Evolutionary conservation across 1,284 basidiomycete genomes (phyloP).

Genomic region (Apiotrichum montevideense): DNA sequence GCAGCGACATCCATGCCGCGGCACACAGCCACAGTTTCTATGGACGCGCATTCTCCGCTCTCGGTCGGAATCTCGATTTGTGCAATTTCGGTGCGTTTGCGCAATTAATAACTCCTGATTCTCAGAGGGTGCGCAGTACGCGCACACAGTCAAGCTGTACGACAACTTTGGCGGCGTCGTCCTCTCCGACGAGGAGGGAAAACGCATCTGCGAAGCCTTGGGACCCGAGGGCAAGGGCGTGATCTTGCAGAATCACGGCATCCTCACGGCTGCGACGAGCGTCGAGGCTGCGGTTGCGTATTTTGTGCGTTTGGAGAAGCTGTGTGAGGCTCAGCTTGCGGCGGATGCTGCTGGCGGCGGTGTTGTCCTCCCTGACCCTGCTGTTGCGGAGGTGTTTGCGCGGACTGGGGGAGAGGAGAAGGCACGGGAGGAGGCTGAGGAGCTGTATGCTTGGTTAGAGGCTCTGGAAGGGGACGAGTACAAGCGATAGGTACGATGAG

Average conservation of each 20-base stretch:
- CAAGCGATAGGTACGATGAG: conserved; percentile 5
- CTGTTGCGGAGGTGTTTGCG: conserved; percentile 55
- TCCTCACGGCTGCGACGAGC: conserved; percentile 20
- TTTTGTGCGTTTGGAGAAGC: conserved; percentile 28
- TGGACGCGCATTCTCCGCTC: conserved; percentile 59
- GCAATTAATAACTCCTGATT: not conserved
- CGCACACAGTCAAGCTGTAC: conserved; percentile 35
- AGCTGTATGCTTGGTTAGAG: conserved; percentile 23
- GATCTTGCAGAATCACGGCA: conserved; percentile 43
- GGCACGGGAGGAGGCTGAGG: conserved; percentile 17
- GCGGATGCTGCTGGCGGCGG: conserved; percentile 34
- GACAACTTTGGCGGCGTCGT: conserved; percentile 46
- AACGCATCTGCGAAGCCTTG: conserved; percentile 42
- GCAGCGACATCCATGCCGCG: conserved; percentile 59
- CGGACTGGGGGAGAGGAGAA: conserved; percentile 51
- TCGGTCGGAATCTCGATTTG: conserved; percentile 57
- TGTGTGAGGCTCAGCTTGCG: conserved; percentile 31
- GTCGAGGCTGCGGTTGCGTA: conserved; percentile 29
- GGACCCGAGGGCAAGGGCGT: conserved; percentile 39
- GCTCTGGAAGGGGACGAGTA: conserved; percentile 15
- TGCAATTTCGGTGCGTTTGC: conserved; percentile 50
- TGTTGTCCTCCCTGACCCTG: conserved; percentile 53
- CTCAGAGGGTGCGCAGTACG: conserved; percentile 27
- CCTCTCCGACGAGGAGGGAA: conserved; percentile 43
- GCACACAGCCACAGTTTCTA: conserved; percentile 60